Evolutionary conservation across 2,329 filamentous ascomycete species (phyloP).

Genomic region (Aspergillus brasiliensis): DNA sequence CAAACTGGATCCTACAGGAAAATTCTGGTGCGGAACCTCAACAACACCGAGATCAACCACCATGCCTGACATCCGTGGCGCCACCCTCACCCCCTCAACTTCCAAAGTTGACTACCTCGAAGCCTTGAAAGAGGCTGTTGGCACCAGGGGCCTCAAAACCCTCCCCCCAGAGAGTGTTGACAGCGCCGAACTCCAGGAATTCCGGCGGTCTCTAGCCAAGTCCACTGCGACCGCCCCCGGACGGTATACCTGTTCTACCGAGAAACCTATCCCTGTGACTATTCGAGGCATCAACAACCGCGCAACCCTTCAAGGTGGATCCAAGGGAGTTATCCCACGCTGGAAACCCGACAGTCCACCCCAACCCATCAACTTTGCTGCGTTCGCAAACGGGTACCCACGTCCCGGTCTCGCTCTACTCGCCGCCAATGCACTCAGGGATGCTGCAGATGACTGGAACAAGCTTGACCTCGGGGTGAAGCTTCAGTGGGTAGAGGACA

Average conservation of each 20-base stretch:
- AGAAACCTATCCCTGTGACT: conserved; percentile 1
- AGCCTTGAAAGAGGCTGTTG: conserved; percentile 1
- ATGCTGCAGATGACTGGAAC: conserved; percentile 12
- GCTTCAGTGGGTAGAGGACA: conserved; percentile 1
- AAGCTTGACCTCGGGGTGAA: conserved; percentile 5
- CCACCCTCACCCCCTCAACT: neutral
- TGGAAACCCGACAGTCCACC: conserved; percentile 6
- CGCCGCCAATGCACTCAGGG: conserved; percentile 4
- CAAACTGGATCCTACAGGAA: neutral
- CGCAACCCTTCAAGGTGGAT: conserved; percentile 5
- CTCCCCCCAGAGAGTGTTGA: neutral
- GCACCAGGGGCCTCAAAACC: neutral
- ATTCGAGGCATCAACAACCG: neutral
- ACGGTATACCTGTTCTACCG: conserved; percentile 2
- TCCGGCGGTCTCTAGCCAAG: neutral
- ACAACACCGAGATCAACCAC: neutral
- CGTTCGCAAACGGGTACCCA: conserved; percentile 7
- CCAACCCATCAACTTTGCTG: conserved; percentile 7
- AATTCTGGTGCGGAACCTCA: neutral
- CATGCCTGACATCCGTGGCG: neutral
- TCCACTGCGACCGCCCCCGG: neutral
- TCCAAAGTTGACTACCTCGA: neutral
- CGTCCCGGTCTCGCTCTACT: neutral
- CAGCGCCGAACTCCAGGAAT: neutral
- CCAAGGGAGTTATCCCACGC: neutral